phyloP scores from a whole-genome alignment of 495 filamentous ascomycete species.

The Hypomontagnella submonticulosa region DNA sequence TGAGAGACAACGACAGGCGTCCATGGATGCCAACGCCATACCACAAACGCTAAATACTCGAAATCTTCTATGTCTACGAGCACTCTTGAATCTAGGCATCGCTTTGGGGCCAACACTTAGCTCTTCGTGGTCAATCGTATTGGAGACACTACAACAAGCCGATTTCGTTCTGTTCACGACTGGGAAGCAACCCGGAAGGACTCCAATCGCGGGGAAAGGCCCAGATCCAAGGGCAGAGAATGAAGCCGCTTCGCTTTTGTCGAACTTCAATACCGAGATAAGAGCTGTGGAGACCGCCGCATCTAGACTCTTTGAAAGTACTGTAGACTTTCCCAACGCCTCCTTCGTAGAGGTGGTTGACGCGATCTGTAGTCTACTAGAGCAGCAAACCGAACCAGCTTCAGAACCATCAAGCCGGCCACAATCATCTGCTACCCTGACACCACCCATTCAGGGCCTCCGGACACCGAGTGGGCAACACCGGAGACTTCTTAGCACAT shows the following conservation, averaged over 20 bases:
- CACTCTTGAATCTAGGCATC: slow-evolving; percentile 92
- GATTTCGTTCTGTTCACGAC: slow-evolving; percentile 81
- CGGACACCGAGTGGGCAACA: slow-evolving; percentile 56
- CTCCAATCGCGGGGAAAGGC: slow-evolving; percentile 55
- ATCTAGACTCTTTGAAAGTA: slow-evolving; percentile 87
- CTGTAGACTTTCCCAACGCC: slow-evolving; percentile 82
- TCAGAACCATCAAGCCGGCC: slow-evolving; percentile 49
- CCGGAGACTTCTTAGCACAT: slow-evolving; percentile 70
- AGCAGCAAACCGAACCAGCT: slow-evolving; percentile 50
- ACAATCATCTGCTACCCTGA: slow-evolving; percentile 49
- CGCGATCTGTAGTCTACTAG: slow-evolving; percentile 75
- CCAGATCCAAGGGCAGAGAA: slow-evolving; percentile 56
- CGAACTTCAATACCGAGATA: slow-evolving; percentile 80
- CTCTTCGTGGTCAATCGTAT: slow-evolving; percentile 85
- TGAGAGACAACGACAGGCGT: slow-evolving; percentile 64
- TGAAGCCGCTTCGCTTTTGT: slow-evolving; percentile 61
- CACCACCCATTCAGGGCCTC: slow-evolving; percentile 28
- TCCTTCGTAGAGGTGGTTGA: slow-evolving; percentile 81
- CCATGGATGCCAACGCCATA: slow-evolving; percentile 55
- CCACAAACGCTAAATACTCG: slow-evolving; percentile 77
- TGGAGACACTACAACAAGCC: slow-evolving; percentile 91
- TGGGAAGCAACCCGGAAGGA: slow-evolving; percentile 59
- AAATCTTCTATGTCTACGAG: slow-evolving; percentile 89
- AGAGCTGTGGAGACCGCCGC: slow-evolving; percentile 91
- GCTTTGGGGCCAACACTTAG: slow-evolving; percentile 89